Conservation (phyloP, 1,139 yeast genomes). For the Suhomyces chickasaworum region DNA sequence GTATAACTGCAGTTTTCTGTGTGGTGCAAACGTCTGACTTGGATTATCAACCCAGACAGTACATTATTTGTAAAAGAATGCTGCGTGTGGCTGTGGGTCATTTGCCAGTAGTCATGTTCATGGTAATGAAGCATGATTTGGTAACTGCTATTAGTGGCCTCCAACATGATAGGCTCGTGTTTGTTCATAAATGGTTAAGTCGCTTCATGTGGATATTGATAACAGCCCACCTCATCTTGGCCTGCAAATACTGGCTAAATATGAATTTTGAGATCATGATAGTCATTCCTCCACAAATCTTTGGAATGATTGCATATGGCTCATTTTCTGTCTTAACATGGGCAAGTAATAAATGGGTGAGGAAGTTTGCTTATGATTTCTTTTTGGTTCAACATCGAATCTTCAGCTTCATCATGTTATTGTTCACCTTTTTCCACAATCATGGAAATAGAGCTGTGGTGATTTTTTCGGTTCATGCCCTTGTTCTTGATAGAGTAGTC, state of each 20-base stretch:
- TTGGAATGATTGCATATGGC: slow-evolving; percentile 50
- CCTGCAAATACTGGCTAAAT: slow-evolving; percentile 43
- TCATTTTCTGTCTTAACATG: slow-evolving; percentile 39
- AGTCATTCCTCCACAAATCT: slow-evolving; percentile 51
- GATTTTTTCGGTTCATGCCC: slow-evolving; percentile 45
- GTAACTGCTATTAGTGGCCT: slow-evolving; percentile 45
- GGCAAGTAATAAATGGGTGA: slow-evolving; percentile 39
- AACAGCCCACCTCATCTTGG: slow-evolving; percentile 38
- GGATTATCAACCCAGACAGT: slow-evolving; percentile 39
- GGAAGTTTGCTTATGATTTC: slow-evolving; percentile 46
- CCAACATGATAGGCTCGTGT: slow-evolving; percentile 40
- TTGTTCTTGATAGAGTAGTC: slow-evolving; percentile 48
- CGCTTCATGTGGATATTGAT: slow-evolving; percentile 41
- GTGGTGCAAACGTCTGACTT: slow-evolving; percentile 38
- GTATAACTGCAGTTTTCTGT: slow-evolving; percentile 32
- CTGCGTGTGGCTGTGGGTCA: slow-evolving; percentile 48
- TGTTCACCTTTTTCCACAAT: slow-evolving; percentile 48
- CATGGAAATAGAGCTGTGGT: slow-evolving; percentile 37
- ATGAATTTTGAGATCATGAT: slow-evolving; percentile 43
- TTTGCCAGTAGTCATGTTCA: slow-evolving; percentile 40
- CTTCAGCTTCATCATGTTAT: slow-evolving; percentile 45
- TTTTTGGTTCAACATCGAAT: slow-evolving; percentile 49
- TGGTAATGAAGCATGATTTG: slow-evolving; percentile 44
- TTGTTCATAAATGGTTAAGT: slow-evolving; percentile 50
- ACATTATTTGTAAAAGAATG: slow-evolving; percentile 46